phyloP scores from a whole-genome alignment of 2,329 filamentous ascomycete genomes.

The Macrophomina phaseolina region DNA sequence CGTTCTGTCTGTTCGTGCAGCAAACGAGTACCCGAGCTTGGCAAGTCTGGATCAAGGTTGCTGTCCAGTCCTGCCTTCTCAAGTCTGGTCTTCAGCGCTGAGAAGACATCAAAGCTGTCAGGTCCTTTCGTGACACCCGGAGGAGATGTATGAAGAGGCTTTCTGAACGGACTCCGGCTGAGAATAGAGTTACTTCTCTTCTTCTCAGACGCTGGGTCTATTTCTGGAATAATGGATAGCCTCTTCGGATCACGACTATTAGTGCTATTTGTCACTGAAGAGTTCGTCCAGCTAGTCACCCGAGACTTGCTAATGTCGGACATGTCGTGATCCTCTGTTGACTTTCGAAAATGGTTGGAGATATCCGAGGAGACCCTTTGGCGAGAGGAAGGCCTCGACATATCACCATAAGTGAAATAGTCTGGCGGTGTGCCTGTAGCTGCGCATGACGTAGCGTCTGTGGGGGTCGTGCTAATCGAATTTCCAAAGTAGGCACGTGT shows the following conservation, averaged over 20 bases:
- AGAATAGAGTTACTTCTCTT: slow-evolving; percentile 40
- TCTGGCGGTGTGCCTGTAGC: neutral
- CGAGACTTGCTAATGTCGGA: slow-evolving; percentile 63
- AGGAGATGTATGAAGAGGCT: slow-evolving; percentile 26
- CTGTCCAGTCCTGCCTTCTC: slow-evolving; percentile 40
- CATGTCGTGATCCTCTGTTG: slow-evolving; percentile 26
- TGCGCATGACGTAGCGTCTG: neutral
- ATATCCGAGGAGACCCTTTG: slow-evolving; percentile 10
- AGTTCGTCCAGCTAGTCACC: slow-evolving; percentile 75
- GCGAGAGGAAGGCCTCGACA: neutral
- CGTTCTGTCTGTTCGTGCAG: slow-evolving; percentile 16
- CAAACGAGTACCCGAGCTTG: neutral
- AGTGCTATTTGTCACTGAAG: slow-evolving; percentile 62
- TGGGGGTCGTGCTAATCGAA: neutral
- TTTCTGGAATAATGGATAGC: slow-evolving; percentile 69
- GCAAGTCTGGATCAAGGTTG: slow-evolving; percentile 7
- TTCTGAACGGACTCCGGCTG: slow-evolving; percentile 32
- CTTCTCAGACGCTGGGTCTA: slow-evolving; percentile 26
- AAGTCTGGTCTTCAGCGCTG: slow-evolving; percentile 66
- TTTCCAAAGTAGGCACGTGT: slow-evolving; percentile 46
- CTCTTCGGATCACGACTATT: slow-evolving; percentile 61
- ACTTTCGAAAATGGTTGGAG: slow-evolving; percentile 2
- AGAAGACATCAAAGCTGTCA: slow-evolving; percentile 55
- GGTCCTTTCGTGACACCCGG: slow-evolving; percentile 31
- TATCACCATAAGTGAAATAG: neutral